These are phyloP conservation scores for Fusarium camptoceras DNA, from an alignment of 2,329 filamentous ascomycete genomes.

Conservation along the genomic window DNA sequence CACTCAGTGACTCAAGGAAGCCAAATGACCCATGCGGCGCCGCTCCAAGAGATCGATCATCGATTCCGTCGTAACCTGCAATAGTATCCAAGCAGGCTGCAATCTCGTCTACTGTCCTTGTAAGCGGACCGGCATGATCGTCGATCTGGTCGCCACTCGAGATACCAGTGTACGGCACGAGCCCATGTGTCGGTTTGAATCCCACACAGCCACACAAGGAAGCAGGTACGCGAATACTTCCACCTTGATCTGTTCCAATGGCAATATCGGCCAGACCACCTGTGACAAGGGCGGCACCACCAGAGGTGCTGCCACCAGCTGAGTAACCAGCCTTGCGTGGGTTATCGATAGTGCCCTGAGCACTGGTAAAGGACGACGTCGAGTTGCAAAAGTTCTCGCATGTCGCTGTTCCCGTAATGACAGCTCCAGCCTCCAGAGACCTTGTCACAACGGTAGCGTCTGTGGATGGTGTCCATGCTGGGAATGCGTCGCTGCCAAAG, in stretches of 20 bases:
- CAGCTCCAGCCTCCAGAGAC: conserved; percentile 61
- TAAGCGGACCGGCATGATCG: conserved; percentile 62
- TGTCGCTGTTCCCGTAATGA: conserved; percentile 61
- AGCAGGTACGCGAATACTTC: conserved; percentile 59
- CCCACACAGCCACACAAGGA: conserved; percentile 56
- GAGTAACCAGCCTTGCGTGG: conserved; percentile 59
- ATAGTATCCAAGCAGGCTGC: conserved; percentile 59
- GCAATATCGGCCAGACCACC: conserved; percentile 58
- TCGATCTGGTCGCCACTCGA: conserved; percentile 61
- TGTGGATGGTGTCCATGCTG: conserved; percentile 62
- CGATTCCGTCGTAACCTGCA: conserved; percentile 61
- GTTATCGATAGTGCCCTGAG: conserved; percentile 60
- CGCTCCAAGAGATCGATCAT: conserved; percentile 57
- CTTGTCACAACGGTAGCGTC: conserved; percentile 67
- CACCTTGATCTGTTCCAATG: conserved; percentile 62
- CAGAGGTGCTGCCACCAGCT: conserved; percentile 62
- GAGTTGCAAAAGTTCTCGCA: conserved; percentile 67
- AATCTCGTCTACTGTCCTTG: conserved; percentile 54
- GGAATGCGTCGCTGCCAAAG: conserved; percentile 62
- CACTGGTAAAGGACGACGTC: conserved; percentile 60
- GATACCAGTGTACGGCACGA: conserved; percentile 64
- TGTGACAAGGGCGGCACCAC: conserved; percentile 59
- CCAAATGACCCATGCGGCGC: conserved; percentile 45
- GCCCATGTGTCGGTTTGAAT: conserved; percentile 63
- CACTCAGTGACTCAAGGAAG: conserved; percentile 7